Percentiles rank a stretch among this genome's conserved stretches.
Evolutionary conservation across 805 yeast species (phyloP).

Genomic region (Schwanniomyces yamadae): DNA sequence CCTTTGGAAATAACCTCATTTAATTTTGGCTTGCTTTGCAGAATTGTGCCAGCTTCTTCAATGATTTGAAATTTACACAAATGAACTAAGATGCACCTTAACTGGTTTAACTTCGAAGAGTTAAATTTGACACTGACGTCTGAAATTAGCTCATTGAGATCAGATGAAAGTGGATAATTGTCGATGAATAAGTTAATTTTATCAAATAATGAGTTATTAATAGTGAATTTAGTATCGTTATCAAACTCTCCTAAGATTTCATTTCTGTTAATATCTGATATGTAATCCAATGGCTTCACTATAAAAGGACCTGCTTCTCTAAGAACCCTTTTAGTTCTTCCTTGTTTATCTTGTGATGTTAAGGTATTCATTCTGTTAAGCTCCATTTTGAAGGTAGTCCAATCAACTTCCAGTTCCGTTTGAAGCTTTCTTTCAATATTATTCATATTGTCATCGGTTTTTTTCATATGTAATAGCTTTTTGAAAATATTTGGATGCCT

Average conservation of each 20-base stretch:
- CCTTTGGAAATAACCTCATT: conserved; percentile 44
- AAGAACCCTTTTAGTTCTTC: conserved; percentile 60
- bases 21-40: conserved; percentile 41
- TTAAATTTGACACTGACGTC: conserved; percentile 41
- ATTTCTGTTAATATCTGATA: conserved; percentile 42
- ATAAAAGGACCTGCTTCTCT: conserved; percentile 37
- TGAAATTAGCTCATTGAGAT: conserved; percentile 41
- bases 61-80: conserved; percentile 62
- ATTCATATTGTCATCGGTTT: conserved; percentile 24
- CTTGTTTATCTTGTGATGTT: conserved; percentile 64
- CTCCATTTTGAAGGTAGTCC: conserved; percentile 50
- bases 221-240: conserved; percentile 13
- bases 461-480: conserved; percentile 38
- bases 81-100: conserved; percentile 62
- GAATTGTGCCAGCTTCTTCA: conserved; percentile 35
- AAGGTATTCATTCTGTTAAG: conserved; percentile 72
- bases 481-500: conserved; percentile 47
- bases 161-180: conserved; percentile 25
- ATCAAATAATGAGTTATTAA: conserved; percentile 15
- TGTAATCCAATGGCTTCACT: conserved; percentile 42
- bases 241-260: conserved; percentile 26
- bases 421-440: conserved; percentile 34
- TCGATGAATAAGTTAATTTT: conserved; percentile 34
- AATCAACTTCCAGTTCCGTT: conserved; percentile 31
- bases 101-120: conserved; percentile 46